Conservation (phyloP, 768 basidiomycete species). For the Trametes elegans region DNA sequence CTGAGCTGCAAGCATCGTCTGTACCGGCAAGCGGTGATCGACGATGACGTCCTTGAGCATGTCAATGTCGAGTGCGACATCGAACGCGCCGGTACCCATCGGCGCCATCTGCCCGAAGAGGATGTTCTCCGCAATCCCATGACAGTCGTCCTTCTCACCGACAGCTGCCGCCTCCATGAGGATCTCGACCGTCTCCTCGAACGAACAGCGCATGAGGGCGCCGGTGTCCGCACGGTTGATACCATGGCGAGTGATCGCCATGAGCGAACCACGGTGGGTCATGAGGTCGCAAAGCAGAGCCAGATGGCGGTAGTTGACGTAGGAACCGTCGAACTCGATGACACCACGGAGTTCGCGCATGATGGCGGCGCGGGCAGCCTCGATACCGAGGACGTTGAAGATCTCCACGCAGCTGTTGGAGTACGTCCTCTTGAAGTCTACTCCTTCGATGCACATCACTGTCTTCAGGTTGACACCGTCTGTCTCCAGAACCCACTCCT, state of each 20-base stretch:
- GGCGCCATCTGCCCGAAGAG: conserved; percentile 99
- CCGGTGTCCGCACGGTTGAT: conserved; percentile 99
- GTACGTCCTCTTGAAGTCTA: conserved; percentile 90
- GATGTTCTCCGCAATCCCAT: conserved; percentile 98
- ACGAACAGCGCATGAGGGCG: conserved; percentile 96
- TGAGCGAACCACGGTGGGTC: conserved; percentile 92
- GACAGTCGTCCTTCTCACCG: conserved; percentile 97
- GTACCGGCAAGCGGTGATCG: conserved; percentile 89
- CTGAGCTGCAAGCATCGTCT: conserved; percentile 69
- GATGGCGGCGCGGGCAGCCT: conserved; percentile 92
- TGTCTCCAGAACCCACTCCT: conserved; percentile 97
- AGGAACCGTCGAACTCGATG: conserved; percentile 99
- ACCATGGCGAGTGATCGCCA: conserved; percentile 99
- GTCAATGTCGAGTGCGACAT: conserved; percentile 93
- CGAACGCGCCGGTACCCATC: conserved; percentile 97
- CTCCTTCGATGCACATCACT: conserved; percentile 93
- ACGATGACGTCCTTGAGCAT: conserved; percentile 99
- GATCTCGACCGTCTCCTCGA: conserved; percentile 99
- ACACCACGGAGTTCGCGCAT: conserved; percentile 92
- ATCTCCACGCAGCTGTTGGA: conserved; percentile 98
- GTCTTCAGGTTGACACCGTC: conserved; percentile 95
- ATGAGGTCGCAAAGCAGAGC: conserved; percentile 97
- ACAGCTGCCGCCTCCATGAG: conserved; percentile 98
- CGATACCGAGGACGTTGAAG: conserved; percentile 93
- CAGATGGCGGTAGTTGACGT: conserved; percentile 97